Base-by-base conservation (phyloP, 1,139 yeast species). In the Komagataea norvegica region DNA sequence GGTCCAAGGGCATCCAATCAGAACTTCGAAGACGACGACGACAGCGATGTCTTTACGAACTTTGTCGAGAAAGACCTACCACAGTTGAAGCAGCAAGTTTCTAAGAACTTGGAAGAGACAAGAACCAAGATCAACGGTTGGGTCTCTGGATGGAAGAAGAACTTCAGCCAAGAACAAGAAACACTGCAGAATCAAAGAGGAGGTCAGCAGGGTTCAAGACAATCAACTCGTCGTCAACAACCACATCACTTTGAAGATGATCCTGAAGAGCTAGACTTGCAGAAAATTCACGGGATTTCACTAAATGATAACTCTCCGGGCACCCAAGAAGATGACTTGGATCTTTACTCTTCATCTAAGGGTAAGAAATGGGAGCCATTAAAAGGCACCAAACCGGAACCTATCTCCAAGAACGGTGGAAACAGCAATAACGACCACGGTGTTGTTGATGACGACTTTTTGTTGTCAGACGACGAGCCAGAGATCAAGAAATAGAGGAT, bases 101-200 rank as follows among this genome's bases (percentile, higher is more conserved):
- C 76, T 37, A 82, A 81, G 55, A 93, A 95, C 21, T 70, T 88
- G 37, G 89, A 81, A 54, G 96, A 88, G 52, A 91, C 97, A 1
- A 76, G 81, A 43, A 70, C 76, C 33, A 83, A 84, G 37, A 77
- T 91, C 42, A 80, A 84, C 47, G 75, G 79, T 19, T 88, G 96
- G 94, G 82, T 89, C 43, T 76, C 77, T 49, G 87, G 82, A 30
- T 44, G 57, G 50, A 49, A 55, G 45, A 50, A 45, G 29, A 38
- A 36, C 21, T 41, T 35, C 15, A 33, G 36, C 7, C 30, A 31
- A 19, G 21, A 30, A 13, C 42, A 36, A 19, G 25, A 31, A 6
- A 31, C 25, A 14, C 29, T 34, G 18, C 26, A 25, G 8, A 32
- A 36, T 20, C 25, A 46, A 4, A 36, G 34, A 28, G 18, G 32